phyloP scores from a whole-genome alignment of 768 basidiomycete genomes.

The Pisolithus marmoratus region DNA sequence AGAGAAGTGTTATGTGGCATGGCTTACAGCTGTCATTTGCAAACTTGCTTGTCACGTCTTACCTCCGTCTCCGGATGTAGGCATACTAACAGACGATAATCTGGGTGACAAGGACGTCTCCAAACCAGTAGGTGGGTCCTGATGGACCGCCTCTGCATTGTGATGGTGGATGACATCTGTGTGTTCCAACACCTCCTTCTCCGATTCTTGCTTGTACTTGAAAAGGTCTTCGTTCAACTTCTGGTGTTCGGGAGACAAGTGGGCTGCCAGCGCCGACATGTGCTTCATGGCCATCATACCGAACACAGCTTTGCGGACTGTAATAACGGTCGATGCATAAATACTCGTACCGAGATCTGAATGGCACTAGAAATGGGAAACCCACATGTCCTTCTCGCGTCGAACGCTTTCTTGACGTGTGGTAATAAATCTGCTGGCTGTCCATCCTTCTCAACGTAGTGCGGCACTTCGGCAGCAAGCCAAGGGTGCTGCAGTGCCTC shows the following conservation, averaged over 20 bases:
- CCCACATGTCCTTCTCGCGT: constrained; percentile 82
- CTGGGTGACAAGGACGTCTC: neutral
- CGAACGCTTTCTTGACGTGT: constrained; percentile 82
- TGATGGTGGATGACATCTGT: constrained; percentile 47
- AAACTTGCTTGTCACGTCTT: constrained; percentile 22
- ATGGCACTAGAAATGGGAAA: constrained; percentile 10
- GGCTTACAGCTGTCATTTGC: constrained; percentile 21
- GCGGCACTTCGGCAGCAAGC: constrained; percentile 61
- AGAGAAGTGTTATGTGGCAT: constrained; percentile 9
- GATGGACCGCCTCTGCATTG: constrained; percentile 19
- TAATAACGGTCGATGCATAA: constrained; percentile 2
- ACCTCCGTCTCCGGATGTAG: constrained; percentile 1
- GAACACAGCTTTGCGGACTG: constrained; percentile 85
- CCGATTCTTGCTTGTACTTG: constrained; percentile 78
- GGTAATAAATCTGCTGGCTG: constrained; percentile 77
- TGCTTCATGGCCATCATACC: constrained; percentile 82
- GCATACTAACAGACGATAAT: neutral
- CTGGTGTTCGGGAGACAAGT: constrained; percentile 38
- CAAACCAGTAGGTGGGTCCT: neutral
- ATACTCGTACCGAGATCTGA: constrained; percentile 1
- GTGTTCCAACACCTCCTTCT: constrained; percentile 39
- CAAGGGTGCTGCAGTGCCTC: constrained; percentile 64
- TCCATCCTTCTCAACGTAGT: constrained; percentile 60
- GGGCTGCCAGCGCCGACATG: constrained; percentile 51
- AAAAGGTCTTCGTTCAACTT: constrained; percentile 54